These are phyloP conservation scores for Calonectria hongkongensis DNA, from an alignment of 2,329 filamentous ascomycete species.

Conservation along the genomic window DNA sequence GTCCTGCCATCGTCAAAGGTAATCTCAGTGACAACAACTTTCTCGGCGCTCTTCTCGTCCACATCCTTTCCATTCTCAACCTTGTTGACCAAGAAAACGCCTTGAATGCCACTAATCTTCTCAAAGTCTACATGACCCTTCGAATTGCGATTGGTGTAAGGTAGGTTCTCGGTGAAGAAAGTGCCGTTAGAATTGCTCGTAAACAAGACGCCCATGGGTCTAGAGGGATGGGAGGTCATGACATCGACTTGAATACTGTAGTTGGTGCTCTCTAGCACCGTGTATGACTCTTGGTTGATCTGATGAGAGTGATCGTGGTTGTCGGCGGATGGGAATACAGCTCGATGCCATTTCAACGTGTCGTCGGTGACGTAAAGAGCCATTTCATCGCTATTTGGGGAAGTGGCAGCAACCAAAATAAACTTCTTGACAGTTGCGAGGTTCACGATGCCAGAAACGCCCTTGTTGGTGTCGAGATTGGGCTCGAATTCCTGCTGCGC, in stretches of 20 bases:
- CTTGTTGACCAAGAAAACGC: slow-evolving; percentile 91
- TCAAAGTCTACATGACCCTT: slow-evolving; percentile 93
- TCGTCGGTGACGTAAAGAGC: slow-evolving; percentile 93
- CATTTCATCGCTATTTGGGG: slow-evolving; percentile 89
- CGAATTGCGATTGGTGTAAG: slow-evolving; percentile 90
- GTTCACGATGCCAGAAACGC: slow-evolving; percentile 87
- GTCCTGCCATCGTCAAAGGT: slow-evolving; percentile 96
- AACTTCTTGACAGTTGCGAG: slow-evolving; percentile 90
- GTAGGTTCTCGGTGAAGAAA: slow-evolving; percentile 93
- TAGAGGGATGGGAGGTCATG: slow-evolving; percentile 79
- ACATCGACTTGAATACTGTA: slow-evolving; percentile 99
- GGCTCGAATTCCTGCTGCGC: slow-evolving; percentile 82
- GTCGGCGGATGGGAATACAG: slow-evolving; percentile 89
- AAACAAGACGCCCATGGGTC: slow-evolving; percentile 90
- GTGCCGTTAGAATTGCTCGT: slow-evolving; percentile 98
- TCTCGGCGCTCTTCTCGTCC: slow-evolving; percentile 71
- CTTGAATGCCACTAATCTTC: slow-evolving; percentile 92
- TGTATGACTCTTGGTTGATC: slow-evolving; percentile 90
- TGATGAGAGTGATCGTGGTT: slow-evolving; percentile 80
- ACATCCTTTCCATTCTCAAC: slow-evolving; percentile 91
- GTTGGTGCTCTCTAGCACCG: slow-evolving; percentile 94
- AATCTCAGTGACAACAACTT: slow-evolving; percentile 86
- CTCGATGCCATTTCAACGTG: slow-evolving; percentile 90
- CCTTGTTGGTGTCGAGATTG: slow-evolving; percentile 82
- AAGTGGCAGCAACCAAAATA: slow-evolving; percentile 87